Evolutionary conservation across 106 monocot genomes (phyloP).

Genomic region (Vanilla planifolia): DNA sequence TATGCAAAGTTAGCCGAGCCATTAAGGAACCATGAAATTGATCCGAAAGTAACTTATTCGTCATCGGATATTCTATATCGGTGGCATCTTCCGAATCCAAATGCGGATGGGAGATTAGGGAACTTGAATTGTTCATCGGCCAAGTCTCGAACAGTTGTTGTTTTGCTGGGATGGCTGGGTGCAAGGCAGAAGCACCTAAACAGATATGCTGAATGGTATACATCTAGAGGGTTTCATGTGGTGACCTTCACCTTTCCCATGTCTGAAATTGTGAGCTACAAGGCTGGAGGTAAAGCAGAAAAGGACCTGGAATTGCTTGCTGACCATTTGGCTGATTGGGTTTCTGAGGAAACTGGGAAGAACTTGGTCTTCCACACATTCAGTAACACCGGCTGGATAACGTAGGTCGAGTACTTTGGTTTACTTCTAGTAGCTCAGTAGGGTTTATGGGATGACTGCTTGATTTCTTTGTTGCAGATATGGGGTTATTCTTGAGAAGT

Average conservation of each 20-base stretch:
- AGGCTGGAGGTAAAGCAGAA: conserved; percentile 61
- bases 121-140: conserved; percentile 19
- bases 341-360: conserved; percentile 69
- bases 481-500: conserved; percentile 88
- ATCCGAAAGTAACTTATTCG: conserved; percentile 12
- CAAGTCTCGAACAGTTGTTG: conserved; percentile 75
- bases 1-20: conserved; percentile 54
- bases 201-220: conserved; percentile 95
- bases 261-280: conserved; percentile 72
- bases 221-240: conserved; percentile 82
- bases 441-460: not conserved
- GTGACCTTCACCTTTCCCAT: conserved; percentile 93
- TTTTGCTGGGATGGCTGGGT: conserved; percentile 91
- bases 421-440: not conserved
- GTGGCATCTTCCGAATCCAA: conserved; percentile 80
- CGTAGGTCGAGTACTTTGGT: conserved; percentile 19
- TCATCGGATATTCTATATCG: conserved; percentile 49
- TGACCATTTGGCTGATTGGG: conserved; percentile 65
- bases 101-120: conserved; percentile 8
- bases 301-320: conserved; percentile 60
- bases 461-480: conserved; percentile 39
- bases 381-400: conserved; percentile 94
- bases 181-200: conserved; percentile 84
- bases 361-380: conserved; percentile 94
- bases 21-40: conserved; percentile 1